Conservation (phyloP, 495 filamentous ascomycete species). For the Pseudomonodictys pantanalensis region DNA sequence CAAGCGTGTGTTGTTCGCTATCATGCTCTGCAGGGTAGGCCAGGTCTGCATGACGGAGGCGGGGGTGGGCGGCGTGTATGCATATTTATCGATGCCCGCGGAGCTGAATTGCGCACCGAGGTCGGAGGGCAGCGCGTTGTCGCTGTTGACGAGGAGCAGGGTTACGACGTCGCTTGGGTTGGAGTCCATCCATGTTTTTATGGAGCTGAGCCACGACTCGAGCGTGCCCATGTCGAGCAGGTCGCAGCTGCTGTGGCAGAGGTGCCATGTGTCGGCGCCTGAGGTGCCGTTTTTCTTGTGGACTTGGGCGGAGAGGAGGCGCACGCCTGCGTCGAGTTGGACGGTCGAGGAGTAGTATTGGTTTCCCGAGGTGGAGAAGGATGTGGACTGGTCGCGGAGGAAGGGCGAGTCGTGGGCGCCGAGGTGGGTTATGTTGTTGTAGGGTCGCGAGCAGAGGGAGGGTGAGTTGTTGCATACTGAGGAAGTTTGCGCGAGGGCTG, state of each 20-base stretch:
- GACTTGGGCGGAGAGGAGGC: conserved; percentile 41
- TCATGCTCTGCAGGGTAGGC: conserved; percentile 41
- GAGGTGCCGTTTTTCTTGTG: conserved; percentile 30
- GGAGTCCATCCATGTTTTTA: conserved; percentile 40
- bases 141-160: conserved; percentile 42
- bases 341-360: conserved; percentile 40
- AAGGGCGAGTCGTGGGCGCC: conserved; percentile 66
- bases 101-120: conserved; percentile 34
- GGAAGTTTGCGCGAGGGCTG: conserved; percentile 38
- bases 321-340: conserved; percentile 42
- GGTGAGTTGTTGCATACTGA: conserved; percentile 56
- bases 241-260: conserved; percentile 41
- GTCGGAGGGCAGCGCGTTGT: conserved; percentile 29
- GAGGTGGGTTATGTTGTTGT: conserved; percentile 61
- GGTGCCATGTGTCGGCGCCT: conserved; percentile 33
- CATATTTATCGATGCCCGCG: conserved; percentile 37
- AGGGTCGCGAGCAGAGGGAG: too few relatives aligned
- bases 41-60: conserved; percentile 26
- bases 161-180: conserved; percentile 45
- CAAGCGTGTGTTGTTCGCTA: conserved; percentile 38
- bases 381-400: conserved; percentile 49
- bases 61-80: conserved; percentile 33
- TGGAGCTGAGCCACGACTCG: conserved; percentile 34
- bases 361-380: conserved; percentile 39
- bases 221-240: conserved; percentile 40